These are phyloP conservation scores for Colletotrichum tofieldiae DNA, from an alignment of 2,329 filamentous ascomycete species.

Conservation along the genomic window DNA sequence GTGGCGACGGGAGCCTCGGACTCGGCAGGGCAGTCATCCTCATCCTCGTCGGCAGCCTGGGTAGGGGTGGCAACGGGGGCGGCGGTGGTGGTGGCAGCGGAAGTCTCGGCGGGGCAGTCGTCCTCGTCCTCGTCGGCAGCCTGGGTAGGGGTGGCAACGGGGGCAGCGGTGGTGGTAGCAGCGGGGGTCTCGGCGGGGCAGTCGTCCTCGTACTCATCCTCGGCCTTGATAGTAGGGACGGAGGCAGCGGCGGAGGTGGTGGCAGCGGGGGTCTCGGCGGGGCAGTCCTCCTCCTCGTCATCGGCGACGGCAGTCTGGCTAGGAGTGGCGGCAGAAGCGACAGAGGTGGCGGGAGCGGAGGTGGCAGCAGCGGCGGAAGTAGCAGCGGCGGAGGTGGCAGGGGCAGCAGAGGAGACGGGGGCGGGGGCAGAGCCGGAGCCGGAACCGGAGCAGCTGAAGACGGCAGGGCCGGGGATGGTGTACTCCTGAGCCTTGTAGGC, in stretches of 20 bases:
- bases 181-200: slow-evolving; percentile 31
- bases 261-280: not conserved
- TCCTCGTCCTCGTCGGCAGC: slow-evolving; percentile 33
- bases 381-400: slow-evolving; percentile 15
- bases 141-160: slow-evolving; percentile 20
- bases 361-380: slow-evolving; percentile 16
- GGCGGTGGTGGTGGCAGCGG: slow-evolving; percentile 1
- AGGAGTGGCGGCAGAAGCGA: slow-evolving; percentile 17
- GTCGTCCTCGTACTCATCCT: slow-evolving; percentile 28
- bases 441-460: slow-evolving; percentile 59
- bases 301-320: slow-evolving; percentile 11
- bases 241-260: slow-evolving; percentile 4
- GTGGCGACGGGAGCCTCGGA: slow-evolving; percentile 16
- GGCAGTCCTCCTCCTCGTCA: slow-evolving; percentile 13
- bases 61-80: slow-evolving; percentile 15
- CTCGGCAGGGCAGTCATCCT: slow-evolving; percentile 36
- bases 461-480: slow-evolving; percentile 62
- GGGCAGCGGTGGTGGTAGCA: slow-evolving; percentile 13
- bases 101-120: slow-evolving; percentile 35
- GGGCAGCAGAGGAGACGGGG: not conserved
- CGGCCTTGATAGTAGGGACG: slow-evolving; percentile 11
- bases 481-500: slow-evolving; percentile 63
- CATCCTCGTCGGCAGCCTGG: slow-evolving; percentile 34
- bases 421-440: slow-evolving; percentile 27
- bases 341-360: slow-evolving; percentile 15